Evolutionary conservation across 1,284 basidiomycete species (phyloP).

Genomic region (Bondarzewia mesenterica): DNA sequence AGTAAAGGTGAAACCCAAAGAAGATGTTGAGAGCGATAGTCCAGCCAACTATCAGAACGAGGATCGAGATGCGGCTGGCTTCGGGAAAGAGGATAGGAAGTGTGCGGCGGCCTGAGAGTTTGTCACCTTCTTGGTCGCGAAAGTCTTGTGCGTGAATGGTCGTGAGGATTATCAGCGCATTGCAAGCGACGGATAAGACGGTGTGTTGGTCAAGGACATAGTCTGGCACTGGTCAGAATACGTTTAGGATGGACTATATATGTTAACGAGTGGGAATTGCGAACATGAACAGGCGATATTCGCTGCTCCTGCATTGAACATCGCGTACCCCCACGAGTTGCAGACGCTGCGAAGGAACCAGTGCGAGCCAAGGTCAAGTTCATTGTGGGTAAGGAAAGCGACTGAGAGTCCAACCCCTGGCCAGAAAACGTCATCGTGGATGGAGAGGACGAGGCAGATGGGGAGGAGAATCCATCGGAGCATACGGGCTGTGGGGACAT

Average conservation of each 20-base stretch:
- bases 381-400: constrained; percentile 26
- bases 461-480: constrained; percentile 29
- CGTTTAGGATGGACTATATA: not conserved
- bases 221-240: not conserved
- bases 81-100: constrained; percentile 18
- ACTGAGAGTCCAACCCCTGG: constrained; percentile 24
- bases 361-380: constrained; percentile 23
- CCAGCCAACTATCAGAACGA: constrained; percentile 14
- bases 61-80: constrained; percentile 12
- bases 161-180: constrained; percentile 18
- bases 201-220: constrained; percentile 12
- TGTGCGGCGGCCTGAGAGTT: constrained; percentile 16
- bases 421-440: constrained; percentile 20
- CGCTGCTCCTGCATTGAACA: constrained; percentile 16
- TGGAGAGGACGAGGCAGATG: constrained; percentile 25
- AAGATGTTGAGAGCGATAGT: constrained; percentile 11
- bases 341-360: constrained; percentile 28
- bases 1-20: constrained; percentile 7
- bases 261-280: too few species aligned
- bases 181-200: constrained; percentile 16
- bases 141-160: constrained; percentile 23
- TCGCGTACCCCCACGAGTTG: constrained; percentile 24
- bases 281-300: constrained; percentile 6
- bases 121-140: constrained; percentile 18
- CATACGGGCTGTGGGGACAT: constrained; percentile 19